A percentile compares a stretch with the other conserved stretches of the same genome.
Evolutionary conservation across 768 basidiomycete species (phyloP).

Genomic region (Tricholoma hemisulphureum): DNA sequence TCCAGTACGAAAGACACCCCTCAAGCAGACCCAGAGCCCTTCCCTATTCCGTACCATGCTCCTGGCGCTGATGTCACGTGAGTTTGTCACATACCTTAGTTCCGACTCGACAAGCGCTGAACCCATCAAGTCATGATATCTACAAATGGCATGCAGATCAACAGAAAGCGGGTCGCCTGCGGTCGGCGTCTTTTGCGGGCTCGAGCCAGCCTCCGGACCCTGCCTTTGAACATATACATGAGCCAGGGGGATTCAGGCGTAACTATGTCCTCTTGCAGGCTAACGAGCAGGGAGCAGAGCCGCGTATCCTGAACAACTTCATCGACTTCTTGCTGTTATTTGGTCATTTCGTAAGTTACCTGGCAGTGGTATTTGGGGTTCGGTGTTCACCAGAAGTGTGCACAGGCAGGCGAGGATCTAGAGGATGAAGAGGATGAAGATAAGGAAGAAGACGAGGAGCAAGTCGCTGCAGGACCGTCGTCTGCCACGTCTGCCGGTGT

Average conservation of each 20-base stretch:
- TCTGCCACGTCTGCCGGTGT: constrained; percentile 16
- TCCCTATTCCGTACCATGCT: constrained; percentile 86
- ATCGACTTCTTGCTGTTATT: constrained; percentile 94
- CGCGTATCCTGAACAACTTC: constrained; percentile 74
- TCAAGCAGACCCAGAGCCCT: constrained; percentile 62
- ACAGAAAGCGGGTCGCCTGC: constrained; percentile 56
- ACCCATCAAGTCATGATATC: constrained; percentile 68
- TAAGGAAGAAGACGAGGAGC: constrained; percentile 69
- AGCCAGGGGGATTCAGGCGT: constrained; percentile 91
- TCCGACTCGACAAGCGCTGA: constrained; percentile 1
- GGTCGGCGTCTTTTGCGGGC: constrained; percentile 70
- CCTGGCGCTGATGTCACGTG: constrained; percentile 92
- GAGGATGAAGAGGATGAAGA: constrained; percentile 87
- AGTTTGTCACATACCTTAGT: constrained; percentile 32
- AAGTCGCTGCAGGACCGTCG: constrained; percentile 25
- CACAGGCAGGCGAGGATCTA: constrained; percentile 85
- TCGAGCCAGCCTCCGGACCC: constrained; percentile 60
- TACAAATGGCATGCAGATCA: constrained; percentile 93
- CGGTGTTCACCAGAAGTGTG: constrained; percentile 4
- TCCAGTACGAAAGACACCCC: constrained; percentile 20
- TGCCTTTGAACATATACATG: constrained; percentile 88
- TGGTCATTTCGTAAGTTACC: constrained; percentile 85
- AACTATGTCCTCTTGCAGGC: constrained; percentile 80
- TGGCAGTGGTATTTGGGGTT: not conserved
- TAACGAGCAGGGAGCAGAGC: constrained; percentile 60